Conservation (phyloP, 139 green algal species). For the Closterium sp. region DNA sequence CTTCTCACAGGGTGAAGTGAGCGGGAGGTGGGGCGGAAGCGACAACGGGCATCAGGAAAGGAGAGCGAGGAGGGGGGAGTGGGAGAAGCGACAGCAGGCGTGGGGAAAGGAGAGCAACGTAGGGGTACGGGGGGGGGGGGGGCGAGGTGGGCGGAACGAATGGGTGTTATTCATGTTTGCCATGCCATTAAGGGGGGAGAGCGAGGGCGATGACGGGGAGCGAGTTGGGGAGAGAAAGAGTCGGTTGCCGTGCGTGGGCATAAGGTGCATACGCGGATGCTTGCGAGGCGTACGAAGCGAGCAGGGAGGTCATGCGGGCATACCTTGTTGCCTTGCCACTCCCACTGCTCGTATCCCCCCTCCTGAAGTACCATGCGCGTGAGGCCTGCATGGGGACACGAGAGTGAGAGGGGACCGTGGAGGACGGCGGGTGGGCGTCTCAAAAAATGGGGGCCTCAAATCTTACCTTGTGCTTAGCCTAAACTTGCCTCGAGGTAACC, state of each 20-base stretch:
- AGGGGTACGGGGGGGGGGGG: neutral
- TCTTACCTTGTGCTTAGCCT: no score
- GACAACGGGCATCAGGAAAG: neutral
- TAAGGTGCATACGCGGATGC: neutral
- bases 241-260: neutral
- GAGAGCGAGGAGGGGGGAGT: neutral
- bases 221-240: neutral
- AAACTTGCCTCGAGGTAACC: no score
- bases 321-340: conserved; percentile 11
- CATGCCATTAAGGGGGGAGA: neutral
- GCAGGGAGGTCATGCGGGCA: neutral
- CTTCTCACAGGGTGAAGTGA: neutral
- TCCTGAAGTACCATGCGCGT: neutral
- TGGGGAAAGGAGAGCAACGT: neutral
- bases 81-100: neutral
- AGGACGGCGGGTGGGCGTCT: neutral
- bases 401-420: neutral
- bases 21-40: neutral
- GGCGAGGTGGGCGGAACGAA: neutral
- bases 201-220: neutral
- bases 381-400: neutral
- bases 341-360: neutral
- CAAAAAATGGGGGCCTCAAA: no score
- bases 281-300: neutral
- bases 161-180: neutral